Conservation (phyloP, 2,329 filamentous ascomycete species). For the Ophiostoma fasciatum region DNA sequence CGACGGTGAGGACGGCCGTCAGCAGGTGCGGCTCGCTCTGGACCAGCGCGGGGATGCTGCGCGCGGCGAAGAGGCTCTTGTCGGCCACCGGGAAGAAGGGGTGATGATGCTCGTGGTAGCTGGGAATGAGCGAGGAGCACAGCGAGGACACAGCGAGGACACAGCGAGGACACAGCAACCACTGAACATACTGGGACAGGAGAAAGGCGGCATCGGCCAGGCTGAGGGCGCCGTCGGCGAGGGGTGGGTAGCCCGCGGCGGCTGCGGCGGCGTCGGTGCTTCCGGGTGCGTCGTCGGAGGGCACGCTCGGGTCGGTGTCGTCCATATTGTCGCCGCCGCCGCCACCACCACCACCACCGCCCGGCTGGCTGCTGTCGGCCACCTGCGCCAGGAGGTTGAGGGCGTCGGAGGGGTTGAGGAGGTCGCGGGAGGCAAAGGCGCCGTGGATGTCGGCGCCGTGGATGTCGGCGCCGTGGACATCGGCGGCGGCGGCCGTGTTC, state of each 20-base stretch:
- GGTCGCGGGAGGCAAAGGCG: slow-evolving; percentile 24
- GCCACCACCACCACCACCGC: neutral
- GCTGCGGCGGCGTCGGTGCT: no score
- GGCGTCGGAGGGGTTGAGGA: slow-evolving; percentile 27
- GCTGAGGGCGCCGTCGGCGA: slow-evolving; percentile 18
- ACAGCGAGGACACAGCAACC: no score
- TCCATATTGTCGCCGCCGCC: neutral
- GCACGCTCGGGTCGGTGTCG: neutral
- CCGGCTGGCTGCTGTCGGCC: slow-evolving; percentile 13
- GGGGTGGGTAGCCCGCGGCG: slow-evolving; percentile 21
- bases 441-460: slow-evolving; percentile 20
- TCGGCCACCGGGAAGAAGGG: slow-evolving; percentile 57
- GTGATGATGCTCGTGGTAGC: slow-evolving; percentile 50
- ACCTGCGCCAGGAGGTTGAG: slow-evolving; percentile 26
- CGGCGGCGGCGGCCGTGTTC: no score
- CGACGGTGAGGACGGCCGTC: slow-evolving; percentile 55
- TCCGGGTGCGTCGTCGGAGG: neutral
- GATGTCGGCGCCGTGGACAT: slow-evolving; percentile 17
- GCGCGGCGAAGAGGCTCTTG: slow-evolving; percentile 38
- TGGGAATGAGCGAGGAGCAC: no score
- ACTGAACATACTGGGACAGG: slow-evolving; percentile 16
- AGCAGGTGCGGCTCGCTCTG: slow-evolving; percentile 50
- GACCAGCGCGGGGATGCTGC: slow-evolving; percentile 35
- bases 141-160: no score
- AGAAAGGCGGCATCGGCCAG: slow-evolving; percentile 15